Conservation (phyloP, 139 green algal genomes). For the Gonium pectorale region DNA sequence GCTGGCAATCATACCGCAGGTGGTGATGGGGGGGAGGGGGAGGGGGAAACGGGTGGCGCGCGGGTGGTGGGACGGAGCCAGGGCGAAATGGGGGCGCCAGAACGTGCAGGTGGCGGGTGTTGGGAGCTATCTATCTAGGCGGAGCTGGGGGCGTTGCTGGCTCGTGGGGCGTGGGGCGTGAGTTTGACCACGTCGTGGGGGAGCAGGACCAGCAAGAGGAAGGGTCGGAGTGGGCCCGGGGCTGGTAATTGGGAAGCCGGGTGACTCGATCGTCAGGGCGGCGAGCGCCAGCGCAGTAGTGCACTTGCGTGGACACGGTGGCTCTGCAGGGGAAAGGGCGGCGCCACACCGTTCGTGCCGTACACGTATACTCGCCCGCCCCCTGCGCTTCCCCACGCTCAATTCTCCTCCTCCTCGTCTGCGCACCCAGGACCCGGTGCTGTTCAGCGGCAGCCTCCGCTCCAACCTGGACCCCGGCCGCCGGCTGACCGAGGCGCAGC, state of each 20-base stretch:
- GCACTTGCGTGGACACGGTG: background rate
- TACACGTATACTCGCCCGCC: background rate
- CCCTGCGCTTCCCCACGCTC: background rate
- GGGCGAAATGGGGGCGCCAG: background rate
- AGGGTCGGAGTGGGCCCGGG: too few relatives aligned
- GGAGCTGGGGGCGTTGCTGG: background rate
- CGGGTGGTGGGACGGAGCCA: background rate
- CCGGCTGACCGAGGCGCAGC: slow-evolving; percentile 58
- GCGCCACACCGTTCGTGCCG: background rate
- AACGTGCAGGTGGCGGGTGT: background rate
- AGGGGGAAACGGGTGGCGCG: too few relatives aligned
- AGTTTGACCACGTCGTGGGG: too few relatives aligned
- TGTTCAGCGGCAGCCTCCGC: slow-evolving; percentile 87
- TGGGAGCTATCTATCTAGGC: background rate
- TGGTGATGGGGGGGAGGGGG: background rate
- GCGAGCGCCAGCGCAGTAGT: too few relatives aligned
- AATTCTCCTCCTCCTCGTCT: background rate
- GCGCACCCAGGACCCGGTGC: slow-evolving; percentile 73
- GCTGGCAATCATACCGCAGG: slow-evolving; percentile 88
- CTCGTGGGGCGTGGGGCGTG: background rate
- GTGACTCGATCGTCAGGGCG: background rate
- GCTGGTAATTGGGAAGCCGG: background rate
- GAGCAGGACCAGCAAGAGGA: too few relatives aligned
- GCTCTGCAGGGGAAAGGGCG: background rate
- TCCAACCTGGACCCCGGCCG: slow-evolving; percentile 88